Evolutionary conservation across 2,329 filamentous ascomycete genomes (phyloP), one percentile per base, ranked within the genome.

Genomic region (Aschersonia sp.): DNA sequence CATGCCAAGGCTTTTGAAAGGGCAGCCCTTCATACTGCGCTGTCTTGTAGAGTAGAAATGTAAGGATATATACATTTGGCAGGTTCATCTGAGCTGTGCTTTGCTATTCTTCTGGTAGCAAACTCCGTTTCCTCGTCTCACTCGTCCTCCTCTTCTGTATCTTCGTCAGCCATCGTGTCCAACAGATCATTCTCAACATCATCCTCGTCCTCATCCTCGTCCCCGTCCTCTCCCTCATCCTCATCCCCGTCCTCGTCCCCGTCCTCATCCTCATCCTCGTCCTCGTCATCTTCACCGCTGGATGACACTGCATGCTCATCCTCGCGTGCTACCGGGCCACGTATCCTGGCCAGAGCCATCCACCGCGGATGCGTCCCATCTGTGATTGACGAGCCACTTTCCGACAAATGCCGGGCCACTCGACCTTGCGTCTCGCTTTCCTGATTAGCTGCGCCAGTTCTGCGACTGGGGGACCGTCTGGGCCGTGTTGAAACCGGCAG

Each of bases 161-260:
- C 57, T 32, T 65, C 64, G 2, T 58, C 61, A 0, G 64, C 64
- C 59, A 65, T 62, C 14, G 53, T 52, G 43, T 58, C 54, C 6
- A 65, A 50, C 30, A 63, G 54, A 1, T 53, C 60, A 14, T 58
- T 22, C 50, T 41, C 22, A 30, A 30, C 4, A 10, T 43, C 42
- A 29, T 31, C 51, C 52, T 31, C 50, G 55, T 1, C 37, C 41
- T 55, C 56, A 5, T 55, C 55, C 0, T 55, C 52, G 0, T 59
- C 55, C 0, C 54, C 54, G 4, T 53, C 53, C 0, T 53, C 52
- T 0, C 52, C 56, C 0, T 52, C 54, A 1, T 58, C 55, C 2
- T 54, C 54, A 0, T 53, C 55, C 2, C 49, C 53, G 0, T 54
- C 51, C 3, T 55, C 53, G 5, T n/a, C 30, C 5, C 44, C 22